Evolutionary conservation across 441 rosid genomes (phyloP), one percentile per base, ranked within the genome.

Genomic region (Corymbia citriodora): DNA sequence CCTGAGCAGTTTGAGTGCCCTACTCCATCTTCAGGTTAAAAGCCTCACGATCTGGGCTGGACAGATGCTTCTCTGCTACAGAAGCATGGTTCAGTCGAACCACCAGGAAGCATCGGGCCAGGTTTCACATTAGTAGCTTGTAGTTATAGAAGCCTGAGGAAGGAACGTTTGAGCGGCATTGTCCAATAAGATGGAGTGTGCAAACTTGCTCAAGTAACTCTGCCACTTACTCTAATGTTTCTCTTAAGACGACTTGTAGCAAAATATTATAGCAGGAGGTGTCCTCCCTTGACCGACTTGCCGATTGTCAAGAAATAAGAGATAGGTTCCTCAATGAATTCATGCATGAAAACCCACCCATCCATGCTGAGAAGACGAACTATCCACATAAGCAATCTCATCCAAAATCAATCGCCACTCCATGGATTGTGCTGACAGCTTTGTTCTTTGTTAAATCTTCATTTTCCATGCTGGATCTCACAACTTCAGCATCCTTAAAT

Each of bases 401-500:
- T 89, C 93, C 87, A 11, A 33, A 63, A 27, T 90, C 93, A 52
- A 59, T n/a, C 16, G 85, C 59, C 74, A 19, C 89, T 87, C 81
- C 93, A 89, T 54, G 63, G 36, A 94, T 88, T 74, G 89, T 82
- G 90, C 93, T 94, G 83, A 92, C 87, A n/a, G 94, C 94, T 21
- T 93, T 92, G 63, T 90, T 90, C 89, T 95, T 93, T 33, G 54
- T 87, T 65, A 92, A 82, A 6, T 93, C 90, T 53, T 89, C 89
- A 72, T 92, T 91, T 87, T 92, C 89, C 68, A 92, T 82, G 70
- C 88, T 89, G 33, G 45, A 88, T 90, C 95, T 93, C 92, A 92
- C 61, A 79, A 89, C 92, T 92, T 94, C 94, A 74, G 95, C 94
- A 91, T 94, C 94, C 90, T 93, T 61, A 90, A 93, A 95, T 91